phyloP scores from a whole-genome alignment of 768 basidiomycete genomes.

The Trametes elegans region DNA sequence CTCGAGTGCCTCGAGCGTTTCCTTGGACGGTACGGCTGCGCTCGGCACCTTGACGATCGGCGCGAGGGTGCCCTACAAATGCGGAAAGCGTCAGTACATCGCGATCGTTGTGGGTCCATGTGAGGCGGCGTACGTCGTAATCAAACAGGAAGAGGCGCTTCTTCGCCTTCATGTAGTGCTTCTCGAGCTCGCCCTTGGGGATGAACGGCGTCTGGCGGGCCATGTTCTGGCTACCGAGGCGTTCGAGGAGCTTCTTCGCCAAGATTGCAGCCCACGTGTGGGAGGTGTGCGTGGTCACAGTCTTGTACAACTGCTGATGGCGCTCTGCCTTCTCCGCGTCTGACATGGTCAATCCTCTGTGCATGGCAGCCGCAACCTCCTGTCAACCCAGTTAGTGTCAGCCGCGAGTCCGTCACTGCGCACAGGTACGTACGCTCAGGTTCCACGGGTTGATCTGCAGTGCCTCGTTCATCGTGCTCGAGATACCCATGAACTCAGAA shows the following conservation, averaged over 20 bases:
- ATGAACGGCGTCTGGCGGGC: conserved; percentile 86
- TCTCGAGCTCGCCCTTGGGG: conserved; percentile 55
- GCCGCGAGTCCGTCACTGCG: background rate
- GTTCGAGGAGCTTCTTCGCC: conserved; percentile 82
- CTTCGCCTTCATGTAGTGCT: conserved; percentile 62
- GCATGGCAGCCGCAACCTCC: conserved; percentile 89
- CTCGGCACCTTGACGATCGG: conserved; percentile 95
- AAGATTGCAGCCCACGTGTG: conserved; percentile 92
- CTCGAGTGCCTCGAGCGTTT: conserved; percentile 72
- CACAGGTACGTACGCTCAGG: conserved; percentile 59
- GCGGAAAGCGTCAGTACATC: background rate
- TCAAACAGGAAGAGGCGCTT: conserved; percentile 94
- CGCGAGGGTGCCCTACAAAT: conserved; percentile 86
- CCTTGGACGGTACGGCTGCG: conserved; percentile 77
- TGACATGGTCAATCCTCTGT: conserved; percentile 83
- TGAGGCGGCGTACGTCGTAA: conserved; percentile 71
- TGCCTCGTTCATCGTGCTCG: conserved; percentile 86
- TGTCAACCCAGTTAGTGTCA: conserved; percentile 26
- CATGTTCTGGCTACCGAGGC: conserved; percentile 74
- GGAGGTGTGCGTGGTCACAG: conserved; percentile 91
- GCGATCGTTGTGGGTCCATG: background rate
- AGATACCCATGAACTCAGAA: conserved; percentile 98
- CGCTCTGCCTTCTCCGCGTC: conserved; percentile 68
- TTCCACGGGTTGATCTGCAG: conserved; percentile 96
- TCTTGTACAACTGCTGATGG: conserved; percentile 75